These are phyloP conservation scores for Neurospora crassa DNA, from an alignment of 2,329 filamentous ascomycete species.

Conservation along the genomic window DNA sequence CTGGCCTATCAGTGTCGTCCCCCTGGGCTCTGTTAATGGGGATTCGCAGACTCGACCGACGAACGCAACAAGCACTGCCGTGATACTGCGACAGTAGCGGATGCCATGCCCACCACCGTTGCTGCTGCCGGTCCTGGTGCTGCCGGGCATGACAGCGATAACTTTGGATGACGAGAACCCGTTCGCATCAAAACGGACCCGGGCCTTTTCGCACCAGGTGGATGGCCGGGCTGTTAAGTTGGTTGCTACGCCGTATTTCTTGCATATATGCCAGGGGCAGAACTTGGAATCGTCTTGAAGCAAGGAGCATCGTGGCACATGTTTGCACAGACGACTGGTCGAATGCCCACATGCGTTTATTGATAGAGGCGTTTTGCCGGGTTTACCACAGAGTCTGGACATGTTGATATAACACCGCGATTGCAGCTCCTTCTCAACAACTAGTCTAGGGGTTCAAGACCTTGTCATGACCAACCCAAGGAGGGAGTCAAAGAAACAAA, in stretches of 20 bases:
- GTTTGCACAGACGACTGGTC: background rate
- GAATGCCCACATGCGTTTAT: background rate
- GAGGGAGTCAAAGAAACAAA: background rate
- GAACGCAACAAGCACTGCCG: background rate
- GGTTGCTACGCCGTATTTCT: background rate
- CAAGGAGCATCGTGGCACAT: background rate
- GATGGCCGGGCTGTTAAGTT: background rate
- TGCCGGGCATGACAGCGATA: background rate
- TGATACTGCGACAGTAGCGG: background rate
- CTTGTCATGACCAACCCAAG: background rate
- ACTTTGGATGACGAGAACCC: slow-evolving; percentile 6
- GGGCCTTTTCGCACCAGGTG: background rate
- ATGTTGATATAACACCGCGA: background rate
- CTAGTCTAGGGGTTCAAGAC: background rate
- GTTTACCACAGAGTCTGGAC: background rate
- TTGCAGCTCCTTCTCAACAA: background rate
- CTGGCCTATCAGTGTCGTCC: background rate
- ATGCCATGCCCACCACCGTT: background rate
- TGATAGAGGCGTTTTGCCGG: background rate
- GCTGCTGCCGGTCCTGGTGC: background rate
- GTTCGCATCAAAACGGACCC: slow-evolving; percentile 5
- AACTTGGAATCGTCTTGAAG: background rate
- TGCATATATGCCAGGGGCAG: background rate
- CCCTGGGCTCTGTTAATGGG: background rate
- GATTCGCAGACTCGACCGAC: background rate